Base-by-base conservation (phyloP, 2,329 filamentous ascomycete genomes). In the Macrophomina tecta region DNA sequence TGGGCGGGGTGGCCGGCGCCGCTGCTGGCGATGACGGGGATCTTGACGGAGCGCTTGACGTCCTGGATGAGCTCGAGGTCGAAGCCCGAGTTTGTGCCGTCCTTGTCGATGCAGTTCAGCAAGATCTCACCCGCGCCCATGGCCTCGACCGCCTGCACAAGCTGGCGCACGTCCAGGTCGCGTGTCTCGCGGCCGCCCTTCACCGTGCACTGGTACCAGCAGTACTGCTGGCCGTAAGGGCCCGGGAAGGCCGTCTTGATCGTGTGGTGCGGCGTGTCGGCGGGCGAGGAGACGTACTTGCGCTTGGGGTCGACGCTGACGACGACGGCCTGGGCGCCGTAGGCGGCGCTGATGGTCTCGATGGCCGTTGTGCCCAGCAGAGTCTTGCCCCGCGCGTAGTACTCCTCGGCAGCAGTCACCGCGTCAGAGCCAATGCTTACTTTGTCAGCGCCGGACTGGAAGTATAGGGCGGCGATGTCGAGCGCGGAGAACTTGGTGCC, bases 201-300 rank as follows among this genome's bases (percentile, higher is more conserved):
- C 82, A 97, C 93, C 6, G 95, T 99, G 82, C 95, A 98, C 67
- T 95, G 94, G 78, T 97, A 99, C 94, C 94, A 99, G 82, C 93
- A 97, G 79, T 89, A 91, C 63, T 83, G 82, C 79, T 97, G 92
- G 34, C 93, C 93, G 51, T 86, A 85, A 28, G 91, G 89, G 8
- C 94, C 93, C 0, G 88, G 89, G 69, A 83, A 86, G 0, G 80
- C 77, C 0, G 94, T 97, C 74, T 85, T 82, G 74, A 97, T 82
- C 14, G 90, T 92, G 78, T 95, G 91, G 74, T 92, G 90, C 0
- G 86, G 85, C 64, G 92, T 93, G 60, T 90, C 87, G 30, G 85
- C 81, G 46, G 90, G 89, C 51, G 87, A 86, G 2, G 83, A 75
- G 64, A 97, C 91, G 79, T 97, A 97, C 11, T 98, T 89, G 67